phyloP scores from a whole-genome alignment of 2,329 filamentous ascomycete genomes.

The Acrocalymma vagum region DNA sequence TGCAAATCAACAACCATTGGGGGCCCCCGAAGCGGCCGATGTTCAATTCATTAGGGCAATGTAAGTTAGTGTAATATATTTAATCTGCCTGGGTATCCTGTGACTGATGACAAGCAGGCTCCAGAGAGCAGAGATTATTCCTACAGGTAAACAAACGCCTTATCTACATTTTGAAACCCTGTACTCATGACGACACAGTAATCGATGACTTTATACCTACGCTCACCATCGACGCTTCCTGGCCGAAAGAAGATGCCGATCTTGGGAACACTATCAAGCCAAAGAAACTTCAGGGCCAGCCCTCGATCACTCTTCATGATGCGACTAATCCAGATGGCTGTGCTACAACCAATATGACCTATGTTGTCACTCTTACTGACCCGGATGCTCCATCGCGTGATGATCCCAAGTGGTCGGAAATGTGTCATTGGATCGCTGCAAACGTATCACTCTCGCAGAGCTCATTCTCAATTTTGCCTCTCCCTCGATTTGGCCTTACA shows the following conservation, averaged over 20 bases:
- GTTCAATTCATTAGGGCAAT: constrained; percentile 35
- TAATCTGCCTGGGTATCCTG: no score
- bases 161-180: neutral
- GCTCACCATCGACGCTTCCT: constrained; percentile 59
- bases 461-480: constrained; percentile 31
- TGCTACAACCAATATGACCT: constrained; percentile 42
- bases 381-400: constrained; percentile 65
- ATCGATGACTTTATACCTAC: constrained; percentile 67
- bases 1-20: constrained; percentile 37
- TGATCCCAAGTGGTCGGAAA: constrained; percentile 64
- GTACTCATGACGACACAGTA: constrained; percentile 49
- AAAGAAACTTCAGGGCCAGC: constrained; percentile 51
- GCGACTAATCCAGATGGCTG: constrained; percentile 28
- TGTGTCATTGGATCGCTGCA: constrained; percentile 65
- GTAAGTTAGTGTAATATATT: constrained; percentile 32
- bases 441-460: constrained; percentile 39
- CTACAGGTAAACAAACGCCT: constrained; percentile 36
- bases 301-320: constrained; percentile 50
- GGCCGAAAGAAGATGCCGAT: constrained; percentile 49
- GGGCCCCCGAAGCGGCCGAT: constrained; percentile 18
- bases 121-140: constrained; percentile 50
- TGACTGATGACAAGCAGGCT: constrained; percentile 32
- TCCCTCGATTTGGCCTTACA: constrained; percentile 29
- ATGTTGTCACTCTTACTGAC: constrained; percentile 63
- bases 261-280: constrained; percentile 65